phyloP scores from a whole-genome alignment of 352 stramenopile genomes.

The Blastocystis sp. region DNA sequence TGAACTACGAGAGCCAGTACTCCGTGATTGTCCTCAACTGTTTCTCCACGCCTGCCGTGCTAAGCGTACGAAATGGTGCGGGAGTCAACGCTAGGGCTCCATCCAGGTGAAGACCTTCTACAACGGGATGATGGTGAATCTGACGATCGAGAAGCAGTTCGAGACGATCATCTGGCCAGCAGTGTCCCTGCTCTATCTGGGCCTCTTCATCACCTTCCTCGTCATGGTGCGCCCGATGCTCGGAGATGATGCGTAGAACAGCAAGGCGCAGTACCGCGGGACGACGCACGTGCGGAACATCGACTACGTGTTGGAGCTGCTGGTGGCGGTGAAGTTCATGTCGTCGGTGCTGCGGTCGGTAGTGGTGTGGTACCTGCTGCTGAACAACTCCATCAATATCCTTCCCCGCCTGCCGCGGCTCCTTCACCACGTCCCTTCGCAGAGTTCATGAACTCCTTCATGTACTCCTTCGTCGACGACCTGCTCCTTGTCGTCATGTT shows the following conservation, averaged over 20 bases:
- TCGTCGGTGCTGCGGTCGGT: constrained; percentile 14
- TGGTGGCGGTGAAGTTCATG: constrained; percentile 41
- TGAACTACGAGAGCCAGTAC: constrained; percentile 59
- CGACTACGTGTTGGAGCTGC: constrained; percentile 15
- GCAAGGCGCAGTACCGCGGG: constrained; percentile 33
- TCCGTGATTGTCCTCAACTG: constrained; percentile 58
- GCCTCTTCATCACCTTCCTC: constrained; percentile 39
- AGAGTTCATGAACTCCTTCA: constrained; percentile 32
- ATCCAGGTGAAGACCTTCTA: constrained; percentile 39
- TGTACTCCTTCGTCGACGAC: constrained; percentile 13
- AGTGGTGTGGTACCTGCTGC: constrained; percentile 17
- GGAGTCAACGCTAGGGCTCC: neutral
- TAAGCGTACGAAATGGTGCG: neutral
- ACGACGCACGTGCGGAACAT: constrained; percentile 29
- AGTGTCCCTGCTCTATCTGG: constrained; percentile 15
- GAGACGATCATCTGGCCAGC: constrained; percentile 52
- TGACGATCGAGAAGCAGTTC: constrained; percentile 41
- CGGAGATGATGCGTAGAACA: neutral
- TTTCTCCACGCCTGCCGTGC: neutral
- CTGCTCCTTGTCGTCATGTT: constrained; percentile 29
- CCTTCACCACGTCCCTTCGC: constrained; percentile 37
- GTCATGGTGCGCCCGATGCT: neutral
- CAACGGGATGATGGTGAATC: constrained; percentile 61
- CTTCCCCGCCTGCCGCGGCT: neutral
- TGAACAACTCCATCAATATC: constrained; percentile 53